phyloP scores from a whole-genome alignment of 495 filamentous ascomycete genomes.

The Penicillium manginii region DNA sequence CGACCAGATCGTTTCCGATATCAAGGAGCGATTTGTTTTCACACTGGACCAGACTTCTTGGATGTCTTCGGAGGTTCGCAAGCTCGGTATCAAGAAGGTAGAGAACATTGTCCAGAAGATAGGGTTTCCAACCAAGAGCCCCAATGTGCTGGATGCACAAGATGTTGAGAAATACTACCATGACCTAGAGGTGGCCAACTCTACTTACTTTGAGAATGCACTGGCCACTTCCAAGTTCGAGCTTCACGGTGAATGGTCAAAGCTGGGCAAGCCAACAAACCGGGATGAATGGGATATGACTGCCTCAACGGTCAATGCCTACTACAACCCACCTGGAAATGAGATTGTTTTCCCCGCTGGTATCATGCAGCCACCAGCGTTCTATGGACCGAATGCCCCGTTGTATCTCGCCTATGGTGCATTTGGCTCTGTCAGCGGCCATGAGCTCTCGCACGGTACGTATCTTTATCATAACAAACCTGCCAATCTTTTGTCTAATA shows the following conservation, averaged over 20 bases:
- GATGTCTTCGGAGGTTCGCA: slow-evolving; percentile 69
- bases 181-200: slow-evolving; percentile 52
- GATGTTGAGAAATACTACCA: slow-evolving; percentile 63
- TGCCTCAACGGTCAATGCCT: slow-evolving; percentile 63
- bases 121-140: slow-evolving; percentile 69
- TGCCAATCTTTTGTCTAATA: slow-evolving; percentile 1
- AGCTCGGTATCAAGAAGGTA: slow-evolving; percentile 67
- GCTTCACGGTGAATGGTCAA: slow-evolving; percentile 55
- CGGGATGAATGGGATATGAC: slow-evolving; percentile 67
- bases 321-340: slow-evolving; percentile 66
- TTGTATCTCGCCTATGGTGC: slow-evolving; percentile 71
- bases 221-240: slow-evolving; percentile 53
- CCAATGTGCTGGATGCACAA: slow-evolving; percentile 62
- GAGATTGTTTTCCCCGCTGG: slow-evolving; percentile 74
- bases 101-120: slow-evolving; percentile 75
- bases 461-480: not conserved
- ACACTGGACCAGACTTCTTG: slow-evolving; percentile 62
- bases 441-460: slow-evolving; percentile 71
- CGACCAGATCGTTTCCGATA: slow-evolving; percentile 71
- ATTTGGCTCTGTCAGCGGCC: slow-evolving; percentile 71
- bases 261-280: slow-evolving; percentile 63
- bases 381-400: slow-evolving; percentile 63
- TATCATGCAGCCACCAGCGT: slow-evolving; percentile 73
- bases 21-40: slow-evolving; percentile 65
- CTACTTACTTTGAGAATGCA: slow-evolving; percentile 64